Base-by-base conservation (phyloP, 805 yeast genomes). In the Jamesozyma rosinii region DNA sequence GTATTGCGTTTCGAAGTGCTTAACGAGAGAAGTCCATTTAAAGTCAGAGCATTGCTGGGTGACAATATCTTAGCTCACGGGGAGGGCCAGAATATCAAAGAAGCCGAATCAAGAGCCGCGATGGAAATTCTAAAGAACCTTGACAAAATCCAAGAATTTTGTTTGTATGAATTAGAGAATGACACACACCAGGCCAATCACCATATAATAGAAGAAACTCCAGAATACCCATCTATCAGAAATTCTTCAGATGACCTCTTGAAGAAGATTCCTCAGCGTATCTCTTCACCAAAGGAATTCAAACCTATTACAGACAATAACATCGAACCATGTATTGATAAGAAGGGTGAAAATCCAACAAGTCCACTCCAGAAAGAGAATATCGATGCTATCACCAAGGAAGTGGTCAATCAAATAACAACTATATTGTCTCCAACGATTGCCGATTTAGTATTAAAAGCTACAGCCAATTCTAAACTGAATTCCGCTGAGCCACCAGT, bases 31-130 rank as follows among this genome's bases (percentile, higher is more conserved):
- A 37, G 52, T 4, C 75, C 76, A 2, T 83, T 71, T 54, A 63
- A 66, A 2, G 88, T 86, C n/a, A 70, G 75, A 26, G 81, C 89
- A 46, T 51, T 61, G 32, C 73, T 85, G 4, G 74, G 71, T 34
- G 81, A 76, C 29, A 61, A 70, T 3, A 59, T 65, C 1, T 53
- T 88, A 17, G 95, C 92, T 0, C 61, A 60, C 8, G 96, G 95
- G 3, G 66, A 63, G 9, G 96, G 83, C 5, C 67, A 71, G 5
- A 79, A 74, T 49, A 64, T 70, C 3, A 81, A 76, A 56, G 83
- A 76, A 33, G 96, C 95, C 0, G 89, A 94, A 1, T 64, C 74
- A 15, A 66, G 81, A 44, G 95, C 95, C 0, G 97, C 97, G 0
- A 79, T 78, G 82, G 66, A 68, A 33, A 94, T 89, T 0, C 63